These are phyloP conservation scores for Pleurotus tuoliensis DNA, from an alignment of 768 basidiomycete species.

Conservation along the genomic window DNA sequence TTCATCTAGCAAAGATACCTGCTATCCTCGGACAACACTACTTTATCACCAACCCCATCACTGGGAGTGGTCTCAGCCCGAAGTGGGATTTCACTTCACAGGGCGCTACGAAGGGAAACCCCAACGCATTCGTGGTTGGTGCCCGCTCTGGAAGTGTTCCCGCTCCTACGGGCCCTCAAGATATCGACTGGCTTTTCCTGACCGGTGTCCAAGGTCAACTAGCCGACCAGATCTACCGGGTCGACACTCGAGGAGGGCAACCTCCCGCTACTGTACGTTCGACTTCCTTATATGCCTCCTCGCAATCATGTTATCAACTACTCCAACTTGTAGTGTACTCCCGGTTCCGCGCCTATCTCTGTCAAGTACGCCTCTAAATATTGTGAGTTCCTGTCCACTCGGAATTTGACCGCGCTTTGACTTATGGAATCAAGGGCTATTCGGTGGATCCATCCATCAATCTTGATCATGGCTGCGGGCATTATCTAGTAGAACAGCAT, in stretches of 20 bases:
- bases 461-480: too few species aligned
- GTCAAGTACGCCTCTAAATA: conserved; percentile 53
- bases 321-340: conserved; percentile 26
- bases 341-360: conserved; percentile 36
- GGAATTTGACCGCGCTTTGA: neutral
- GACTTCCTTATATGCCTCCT: neutral
- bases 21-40: conserved; percentile 48
- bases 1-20: conserved; percentile 10
- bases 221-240: conserved; percentile 47
- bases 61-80: conserved; percentile 39
- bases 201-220: conserved; percentile 40
- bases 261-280: conserved; percentile 45
- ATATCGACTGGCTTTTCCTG: conserved; percentile 57
- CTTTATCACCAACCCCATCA: conserved; percentile 46
- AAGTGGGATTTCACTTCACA: conserved; percentile 54
- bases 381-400: conserved; percentile 30
- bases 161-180: conserved; percentile 35
- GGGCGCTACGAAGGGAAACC: conserved; percentile 32
- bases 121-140: conserved; percentile 43
- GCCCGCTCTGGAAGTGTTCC: conserved; percentile 37
- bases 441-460: conserved; percentile 3
- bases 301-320: neutral
- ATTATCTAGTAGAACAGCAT: too few species aligned
- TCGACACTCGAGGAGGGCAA: conserved; percentile 49
- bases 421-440: conserved; percentile 17